Percentiles rank a stretch among this genome's conserved stretches.
Evolutionary conservation across 768 basidiomycete genomes (phyloP).

Genomic region (Rhizopogon vinicolor): DNA sequence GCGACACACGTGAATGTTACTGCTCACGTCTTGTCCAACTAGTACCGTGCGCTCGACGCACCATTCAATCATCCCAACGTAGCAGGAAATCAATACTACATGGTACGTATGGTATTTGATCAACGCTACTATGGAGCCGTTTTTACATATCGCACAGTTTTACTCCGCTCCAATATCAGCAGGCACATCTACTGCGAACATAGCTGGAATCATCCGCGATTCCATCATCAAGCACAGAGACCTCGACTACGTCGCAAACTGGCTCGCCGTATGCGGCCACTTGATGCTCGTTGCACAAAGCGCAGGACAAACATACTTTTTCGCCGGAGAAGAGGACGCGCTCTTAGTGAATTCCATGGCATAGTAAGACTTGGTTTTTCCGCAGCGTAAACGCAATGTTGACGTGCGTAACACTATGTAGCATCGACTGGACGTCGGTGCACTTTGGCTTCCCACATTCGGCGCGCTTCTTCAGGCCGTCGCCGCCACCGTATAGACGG

Average conservation of each 20-base stretch:
- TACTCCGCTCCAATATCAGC: slow-evolving; percentile 8
- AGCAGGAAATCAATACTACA: slow-evolving; percentile 14
- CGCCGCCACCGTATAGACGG: no score
- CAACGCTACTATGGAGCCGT: neutral
- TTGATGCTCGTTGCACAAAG: slow-evolving; percentile 15
- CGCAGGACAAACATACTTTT: slow-evolving; percentile 8
- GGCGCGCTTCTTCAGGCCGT: slow-evolving; percentile 13
- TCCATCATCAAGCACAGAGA: slow-evolving; percentile 11
- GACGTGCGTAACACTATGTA: neutral
- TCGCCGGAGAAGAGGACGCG: slow-evolving; percentile 2
- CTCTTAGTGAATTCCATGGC: slow-evolving; percentile 17
- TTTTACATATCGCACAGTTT: slow-evolving; percentile 1
- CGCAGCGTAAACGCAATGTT: neutral
- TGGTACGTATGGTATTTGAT: slow-evolving; percentile 8
- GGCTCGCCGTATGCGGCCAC: slow-evolving; percentile 11
- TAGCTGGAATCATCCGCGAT: slow-evolving; percentile 12
- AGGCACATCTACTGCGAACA: slow-evolving; percentile 7
- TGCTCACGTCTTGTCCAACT: neutral
- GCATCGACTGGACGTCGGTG: slow-evolving; percentile 14
- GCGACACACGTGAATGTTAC: neutral
- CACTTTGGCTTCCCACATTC: slow-evolving; percentile 16
- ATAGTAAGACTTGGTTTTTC: slow-evolving; percentile 8
- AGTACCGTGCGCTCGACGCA: slow-evolving; percentile 14
- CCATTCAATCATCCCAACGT: slow-evolving; percentile 12
- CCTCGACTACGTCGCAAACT: slow-evolving; percentile 11